These are phyloP conservation scores for Echria macrotheca DNA, from an alignment of 495 filamentous ascomycete species.

Conservation along the genomic window DNA sequence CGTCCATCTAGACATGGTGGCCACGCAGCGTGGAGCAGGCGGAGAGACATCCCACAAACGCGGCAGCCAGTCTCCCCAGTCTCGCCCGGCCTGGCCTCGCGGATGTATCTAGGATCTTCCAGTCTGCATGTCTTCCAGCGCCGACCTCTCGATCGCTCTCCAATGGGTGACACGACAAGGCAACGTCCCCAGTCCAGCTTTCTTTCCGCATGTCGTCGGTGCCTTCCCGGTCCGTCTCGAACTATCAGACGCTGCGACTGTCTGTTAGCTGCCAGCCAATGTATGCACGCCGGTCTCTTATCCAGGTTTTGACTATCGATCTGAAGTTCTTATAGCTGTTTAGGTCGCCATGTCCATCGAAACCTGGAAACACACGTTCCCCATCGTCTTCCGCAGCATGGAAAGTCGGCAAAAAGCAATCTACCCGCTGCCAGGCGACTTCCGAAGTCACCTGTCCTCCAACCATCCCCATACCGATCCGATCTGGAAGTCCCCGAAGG, in stretches of 20 bases:
- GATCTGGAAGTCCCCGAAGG: not conserved
- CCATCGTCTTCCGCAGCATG: not conserved
- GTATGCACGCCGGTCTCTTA: not conserved
- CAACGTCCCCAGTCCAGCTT: too few relatives aligned
- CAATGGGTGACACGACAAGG: not conserved
- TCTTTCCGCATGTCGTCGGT: not conserved
- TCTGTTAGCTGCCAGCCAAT: not conserved
- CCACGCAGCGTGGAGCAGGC: too few relatives aligned
- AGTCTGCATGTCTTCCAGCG: conserved; percentile 1
- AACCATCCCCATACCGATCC: not conserved
- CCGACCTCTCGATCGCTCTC: too few relatives aligned
- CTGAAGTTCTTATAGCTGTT: not conserved
- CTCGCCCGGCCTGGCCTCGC: conserved; percentile 2
- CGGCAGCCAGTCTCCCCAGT: not conserved
- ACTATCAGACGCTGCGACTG: not conserved
- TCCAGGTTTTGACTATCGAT: not conserved
- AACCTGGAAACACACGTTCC: not conserved
- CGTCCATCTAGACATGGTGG: too few relatives aligned
- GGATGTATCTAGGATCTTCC: conserved; percentile 1
- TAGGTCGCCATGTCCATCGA: too few relatives aligned
- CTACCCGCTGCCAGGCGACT: not conserved
- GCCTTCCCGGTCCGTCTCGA: not conserved
- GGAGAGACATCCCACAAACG: not conserved
- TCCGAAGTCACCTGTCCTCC: conserved; percentile 5
- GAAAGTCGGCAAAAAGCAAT: conserved; percentile 4